phyloP scores from a whole-genome alignment of 2,329 filamentous ascomycete genomes.

The Elsinoe arachidis region DNA sequence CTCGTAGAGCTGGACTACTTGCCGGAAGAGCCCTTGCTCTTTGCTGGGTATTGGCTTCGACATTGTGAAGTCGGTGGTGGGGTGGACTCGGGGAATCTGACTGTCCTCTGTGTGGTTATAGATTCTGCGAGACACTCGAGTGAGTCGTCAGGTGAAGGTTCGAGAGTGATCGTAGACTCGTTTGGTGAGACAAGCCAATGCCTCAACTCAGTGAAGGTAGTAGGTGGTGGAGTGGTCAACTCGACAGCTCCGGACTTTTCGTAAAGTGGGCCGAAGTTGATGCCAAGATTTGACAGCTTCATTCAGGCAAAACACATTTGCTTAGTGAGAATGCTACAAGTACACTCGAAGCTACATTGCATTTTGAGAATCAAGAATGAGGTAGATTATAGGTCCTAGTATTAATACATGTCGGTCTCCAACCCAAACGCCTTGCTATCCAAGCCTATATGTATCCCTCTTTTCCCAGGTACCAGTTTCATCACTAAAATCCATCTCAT shows the following conservation, averaged over 20 bases:
- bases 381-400: neutral
- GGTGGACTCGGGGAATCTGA: neutral
- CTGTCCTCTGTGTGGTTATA: neutral
- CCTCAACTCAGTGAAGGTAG: neutral
- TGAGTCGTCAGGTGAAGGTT: neutral
- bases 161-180: neutral
- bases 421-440: neutral
- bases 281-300: slow-evolving; percentile 11
- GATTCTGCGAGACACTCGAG: neutral
- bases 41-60: slow-evolving; percentile 64
- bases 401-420: neutral
- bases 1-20: slow-evolving; percentile 92
- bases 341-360: too few relatives aligned
- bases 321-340: too few relatives aligned
- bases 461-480: neutral
- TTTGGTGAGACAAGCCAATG: slow-evolving; percentile 6
- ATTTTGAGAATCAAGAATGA: neutral
- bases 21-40: slow-evolving; percentile 87
- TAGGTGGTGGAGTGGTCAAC: neutral
- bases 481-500: neutral
- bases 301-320: neutral
- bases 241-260: slow-evolving; percentile 4
- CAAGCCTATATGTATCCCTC: slow-evolving; percentile 2
- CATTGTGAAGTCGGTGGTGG: slow-evolving; percentile 12
- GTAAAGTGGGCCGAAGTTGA: slow-evolving; percentile 2